A percentile compares a stretch with the other conserved stretches of the same genome.
Conservation (phyloP, 2,329 filamentous ascomycete genomes). For the Sclerotinia glacialis region DNA sequence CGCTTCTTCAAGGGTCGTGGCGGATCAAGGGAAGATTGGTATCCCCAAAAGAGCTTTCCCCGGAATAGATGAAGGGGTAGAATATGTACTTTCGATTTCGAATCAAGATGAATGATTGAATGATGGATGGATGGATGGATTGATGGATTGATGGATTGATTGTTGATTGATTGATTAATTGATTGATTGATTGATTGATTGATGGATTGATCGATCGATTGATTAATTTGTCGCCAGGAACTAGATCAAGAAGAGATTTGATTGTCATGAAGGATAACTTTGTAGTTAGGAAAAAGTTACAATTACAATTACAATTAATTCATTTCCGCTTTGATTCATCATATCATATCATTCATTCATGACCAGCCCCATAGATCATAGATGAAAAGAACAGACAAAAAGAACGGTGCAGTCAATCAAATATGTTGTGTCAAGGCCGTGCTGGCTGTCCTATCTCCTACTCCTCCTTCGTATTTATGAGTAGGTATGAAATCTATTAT, state of each 20-base stretch:
- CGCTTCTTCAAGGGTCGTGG: background rate
- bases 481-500: too few relatives aligned
- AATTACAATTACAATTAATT: background rate
- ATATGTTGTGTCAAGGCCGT: background rate
- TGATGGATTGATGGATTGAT: too few relatives aligned
- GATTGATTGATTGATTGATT: too few relatives aligned
- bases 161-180: too few relatives aligned
- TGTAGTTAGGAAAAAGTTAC: background rate
- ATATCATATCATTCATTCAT: background rate
- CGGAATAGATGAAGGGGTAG: background rate
- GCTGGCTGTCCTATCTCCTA: background rate
- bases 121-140: too few relatives aligned
- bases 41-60: background rate
- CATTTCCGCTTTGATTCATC: conserved; percentile 7
- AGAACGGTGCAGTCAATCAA: background rate
- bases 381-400: background rate
- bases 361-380: background rate
- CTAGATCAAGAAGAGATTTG: background rate
- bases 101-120: too few relatives aligned
- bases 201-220: background rate
- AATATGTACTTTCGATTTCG: background rate
- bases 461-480: too few relatives aligned
- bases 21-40: background rate
- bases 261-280: background rate
- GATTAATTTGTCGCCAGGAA: background rate